These are phyloP conservation scores for Dothideomycetes sp. DNA, from an alignment of 2,329 filamentous ascomycete genomes.

Conservation along the genomic window DNA sequence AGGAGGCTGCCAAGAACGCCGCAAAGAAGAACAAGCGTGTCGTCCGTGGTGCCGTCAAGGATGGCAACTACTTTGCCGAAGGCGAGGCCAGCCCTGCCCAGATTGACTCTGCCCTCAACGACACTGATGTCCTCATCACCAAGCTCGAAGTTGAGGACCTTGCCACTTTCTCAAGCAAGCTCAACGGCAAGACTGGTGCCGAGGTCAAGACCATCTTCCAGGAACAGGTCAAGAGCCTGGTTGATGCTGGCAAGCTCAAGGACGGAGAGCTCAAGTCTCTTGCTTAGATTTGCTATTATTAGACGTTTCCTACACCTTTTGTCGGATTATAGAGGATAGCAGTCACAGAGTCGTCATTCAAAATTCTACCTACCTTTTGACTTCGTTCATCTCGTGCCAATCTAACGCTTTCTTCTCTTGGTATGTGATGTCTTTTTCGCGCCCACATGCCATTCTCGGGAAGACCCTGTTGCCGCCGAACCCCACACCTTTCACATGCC, in stretches of 20 bases:
- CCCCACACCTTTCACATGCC: too few relatives aligned
- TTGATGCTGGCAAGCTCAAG: constrained; percentile 76
- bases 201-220: constrained; percentile 80
- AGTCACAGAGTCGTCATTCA: background rate
- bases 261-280: constrained; percentile 63
- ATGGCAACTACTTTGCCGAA: constrained; percentile 84
- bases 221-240: constrained; percentile 65
- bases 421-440: too few relatives aligned
- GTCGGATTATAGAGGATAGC: background rate
- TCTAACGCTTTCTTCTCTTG: too few relatives aligned
- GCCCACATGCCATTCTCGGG: too few relatives aligned
- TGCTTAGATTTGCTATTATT: background rate
- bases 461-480: too few relatives aligned
- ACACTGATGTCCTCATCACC: constrained; percentile 76
- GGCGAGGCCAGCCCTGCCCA: constrained; percentile 62
- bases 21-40: constrained; percentile 99
- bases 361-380: too few relatives aligned
- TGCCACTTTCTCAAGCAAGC: constrained; percentile 67
- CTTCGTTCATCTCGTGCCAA: too few relatives aligned
- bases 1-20: constrained; percentile 96
- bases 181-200: constrained; percentile 65
- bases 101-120: constrained; percentile 72
- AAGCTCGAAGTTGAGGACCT: constrained; percentile 90
- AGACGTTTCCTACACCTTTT: too few relatives aligned
- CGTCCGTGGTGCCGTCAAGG: constrained; percentile 85